phyloP scores from a whole-genome alignment of 129 eudicot genomes.

The Helichrysum umbraculigerum region DNA sequence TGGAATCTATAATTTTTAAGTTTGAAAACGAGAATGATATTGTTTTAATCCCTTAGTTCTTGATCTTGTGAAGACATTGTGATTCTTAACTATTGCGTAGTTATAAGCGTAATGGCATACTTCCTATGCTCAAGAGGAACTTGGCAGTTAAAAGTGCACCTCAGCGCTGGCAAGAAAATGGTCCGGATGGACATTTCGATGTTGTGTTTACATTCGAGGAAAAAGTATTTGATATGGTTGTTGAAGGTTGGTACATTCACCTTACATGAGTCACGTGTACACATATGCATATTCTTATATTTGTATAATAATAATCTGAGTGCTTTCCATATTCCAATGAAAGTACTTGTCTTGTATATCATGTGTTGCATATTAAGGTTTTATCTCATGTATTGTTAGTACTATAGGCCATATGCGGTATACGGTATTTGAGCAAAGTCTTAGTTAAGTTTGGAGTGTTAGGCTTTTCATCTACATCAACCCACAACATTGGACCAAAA shows the following conservation, averaged over 20 bases:
- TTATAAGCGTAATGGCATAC: slow-evolving; percentile 85
- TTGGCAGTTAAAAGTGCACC: slow-evolving; percentile 69
- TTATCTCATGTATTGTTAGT: too few species aligned
- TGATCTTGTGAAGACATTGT: neutral
- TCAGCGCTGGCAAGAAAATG: slow-evolving; percentile 91
- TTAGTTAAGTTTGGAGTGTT: too few species aligned
- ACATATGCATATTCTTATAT: neutral
- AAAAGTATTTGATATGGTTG: slow-evolving; percentile 85
- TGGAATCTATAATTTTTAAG: too few species aligned
- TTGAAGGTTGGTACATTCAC: slow-evolving; percentile 60
- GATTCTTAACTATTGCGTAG: slow-evolving; percentile 39
- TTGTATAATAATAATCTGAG: too few species aligned
- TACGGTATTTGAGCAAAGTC: too few species aligned
- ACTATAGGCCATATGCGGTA: too few species aligned
- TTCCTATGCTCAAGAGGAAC: slow-evolving; percentile 88
- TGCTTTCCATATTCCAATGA: too few species aligned
- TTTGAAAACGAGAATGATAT: neutral
- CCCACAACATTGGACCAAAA: too few species aligned
- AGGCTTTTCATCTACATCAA: too few species aligned
- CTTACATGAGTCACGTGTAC: neutral
- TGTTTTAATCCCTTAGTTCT: neutral
- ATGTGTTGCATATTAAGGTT: neutral
- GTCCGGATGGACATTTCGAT: slow-evolving; percentile 77
- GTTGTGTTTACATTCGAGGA: slow-evolving; percentile 87
- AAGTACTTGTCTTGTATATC: too few species aligned